Percentiles rank a stretch among this genome's conserved stretches.
phyloP scores from a whole-genome alignment of 495 filamentous ascomycete species.

The Tuber magnatum region DNA sequence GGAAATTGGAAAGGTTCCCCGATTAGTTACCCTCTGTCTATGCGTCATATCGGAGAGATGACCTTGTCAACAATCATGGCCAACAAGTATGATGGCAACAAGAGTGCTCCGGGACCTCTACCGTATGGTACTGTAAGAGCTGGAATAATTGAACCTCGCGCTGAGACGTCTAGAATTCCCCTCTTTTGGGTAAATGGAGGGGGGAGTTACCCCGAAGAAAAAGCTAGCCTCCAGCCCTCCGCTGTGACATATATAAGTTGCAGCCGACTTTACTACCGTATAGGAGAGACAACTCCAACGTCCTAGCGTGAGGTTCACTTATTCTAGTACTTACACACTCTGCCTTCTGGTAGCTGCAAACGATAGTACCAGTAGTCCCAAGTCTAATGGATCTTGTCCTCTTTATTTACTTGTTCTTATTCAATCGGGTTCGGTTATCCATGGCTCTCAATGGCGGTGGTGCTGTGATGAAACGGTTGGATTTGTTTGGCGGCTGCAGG shows the following conservation, averaged over 20 bases:
- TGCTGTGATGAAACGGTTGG: background rate
- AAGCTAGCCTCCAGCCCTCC: background rate
- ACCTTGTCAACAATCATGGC: background rate
- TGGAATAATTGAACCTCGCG: background rate
- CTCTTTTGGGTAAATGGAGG: too few relatives aligned
- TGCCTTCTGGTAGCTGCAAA: background rate
- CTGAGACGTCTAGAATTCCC: background rate
- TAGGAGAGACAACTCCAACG: too few relatives aligned
- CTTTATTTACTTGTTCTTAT: background rate
- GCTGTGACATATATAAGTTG: background rate
- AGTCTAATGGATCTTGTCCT: background rate
- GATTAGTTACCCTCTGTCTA: background rate
- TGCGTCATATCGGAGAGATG: background rate
- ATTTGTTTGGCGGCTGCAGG: slow-evolving; percentile 49
- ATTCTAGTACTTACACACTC: too few relatives aligned
- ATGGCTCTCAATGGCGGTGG: background rate
- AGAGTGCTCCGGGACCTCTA: background rate
- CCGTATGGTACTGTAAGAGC: background rate
- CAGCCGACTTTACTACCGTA: too few relatives aligned
- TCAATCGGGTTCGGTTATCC: background rate
- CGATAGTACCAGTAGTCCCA: background rate
- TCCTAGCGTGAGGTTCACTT: too few relatives aligned
- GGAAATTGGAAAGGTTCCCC: background rate
- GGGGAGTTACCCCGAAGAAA: background rate
- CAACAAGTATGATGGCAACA: background rate